phyloP scores from a whole-genome alignment of 1,284 basidiomycete species.

The Cutaneotrichosporon dermatis region DNA sequence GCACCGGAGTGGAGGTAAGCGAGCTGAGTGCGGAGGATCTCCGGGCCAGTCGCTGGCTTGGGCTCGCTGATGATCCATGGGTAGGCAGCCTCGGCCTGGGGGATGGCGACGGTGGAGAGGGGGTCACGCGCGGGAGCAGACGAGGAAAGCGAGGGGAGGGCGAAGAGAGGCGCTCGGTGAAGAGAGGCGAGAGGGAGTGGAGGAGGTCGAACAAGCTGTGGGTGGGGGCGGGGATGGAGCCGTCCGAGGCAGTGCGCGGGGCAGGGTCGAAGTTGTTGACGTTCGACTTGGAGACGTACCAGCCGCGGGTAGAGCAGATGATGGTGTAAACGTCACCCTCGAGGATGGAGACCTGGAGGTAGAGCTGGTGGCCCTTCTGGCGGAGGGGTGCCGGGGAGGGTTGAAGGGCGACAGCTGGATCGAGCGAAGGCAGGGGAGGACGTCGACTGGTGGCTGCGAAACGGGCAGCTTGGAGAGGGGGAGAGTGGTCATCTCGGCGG shows the following conservation, averaged over 20 bases:
- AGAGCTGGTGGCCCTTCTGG: slow-evolving; percentile 56
- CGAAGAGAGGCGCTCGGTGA: slow-evolving; percentile 46
- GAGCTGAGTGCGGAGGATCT: slow-evolving; percentile 55
- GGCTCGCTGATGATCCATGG: slow-evolving; percentile 53
- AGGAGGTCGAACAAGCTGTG: slow-evolving; percentile 56
- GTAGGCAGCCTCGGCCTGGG: slow-evolving; percentile 54
- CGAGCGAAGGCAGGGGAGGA: slow-evolving; percentile 47
- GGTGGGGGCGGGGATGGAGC: slow-evolving; percentile 45
- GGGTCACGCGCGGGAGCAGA: slow-evolving; percentile 41
- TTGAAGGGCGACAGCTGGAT: slow-evolving; percentile 57
- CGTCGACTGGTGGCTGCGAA: slow-evolving; percentile 41
- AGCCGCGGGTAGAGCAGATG: slow-evolving; percentile 54
- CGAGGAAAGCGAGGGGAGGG: slow-evolving; percentile 37
- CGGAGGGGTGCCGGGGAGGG: slow-evolving; percentile 56
- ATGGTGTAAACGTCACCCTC: slow-evolving; percentile 56
- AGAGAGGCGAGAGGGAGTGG: slow-evolving; percentile 50
- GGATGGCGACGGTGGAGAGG: slow-evolving; percentile 52
- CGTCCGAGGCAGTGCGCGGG: slow-evolving; percentile 37
- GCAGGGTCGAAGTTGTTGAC: slow-evolving; percentile 51
- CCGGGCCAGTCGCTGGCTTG: slow-evolving; percentile 47
- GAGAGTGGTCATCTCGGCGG: slow-evolving; percentile 26
- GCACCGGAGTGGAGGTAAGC: slow-evolving; percentile 57
- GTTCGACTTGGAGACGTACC: slow-evolving; percentile 54
- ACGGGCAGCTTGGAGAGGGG: slow-evolving; percentile 43
- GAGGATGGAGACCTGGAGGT: slow-evolving; percentile 54